Evolutionary conservation across 2,329 filamentous ascomycete genomes (phyloP).

Genomic region (Akanthomyces dipterigenus): DNA sequence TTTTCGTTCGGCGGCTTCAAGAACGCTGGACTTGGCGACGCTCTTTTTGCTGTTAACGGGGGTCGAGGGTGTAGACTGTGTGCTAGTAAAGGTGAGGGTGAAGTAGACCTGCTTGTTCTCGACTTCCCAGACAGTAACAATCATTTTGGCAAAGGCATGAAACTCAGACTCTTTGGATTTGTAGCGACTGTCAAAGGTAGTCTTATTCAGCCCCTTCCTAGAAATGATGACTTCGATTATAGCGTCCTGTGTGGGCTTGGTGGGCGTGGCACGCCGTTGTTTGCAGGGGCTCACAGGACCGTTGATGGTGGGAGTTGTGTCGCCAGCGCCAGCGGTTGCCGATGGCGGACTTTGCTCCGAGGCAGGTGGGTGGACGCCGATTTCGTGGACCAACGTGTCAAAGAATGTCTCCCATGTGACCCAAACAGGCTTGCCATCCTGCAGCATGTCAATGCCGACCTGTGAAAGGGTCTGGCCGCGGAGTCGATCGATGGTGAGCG

Average conservation of each 20-base stretch:
- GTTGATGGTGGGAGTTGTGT: conserved; percentile 31
- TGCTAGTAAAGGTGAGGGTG: conserved; percentile 67
- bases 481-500: conserved; percentile 50
- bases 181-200: conserved; percentile 28
- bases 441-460: conserved; percentile 66
- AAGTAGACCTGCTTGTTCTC: conserved; percentile 62
- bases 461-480: conserved; percentile 61
- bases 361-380: conserved; percentile 25
- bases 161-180: conserved; percentile 31
- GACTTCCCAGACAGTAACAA: conserved; percentile 67
- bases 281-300: conserved; percentile 26
- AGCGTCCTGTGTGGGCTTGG: conserved; percentile 46
- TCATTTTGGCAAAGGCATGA: conserved; percentile 62
- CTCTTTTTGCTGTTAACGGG: conserved; percentile 29
- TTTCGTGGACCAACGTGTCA: conserved; percentile 43
- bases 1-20: conserved; percentile 41
- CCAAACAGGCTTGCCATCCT: conserved; percentile 57
- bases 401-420: conserved; percentile 54
- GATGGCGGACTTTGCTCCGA: conserved; percentile 17
- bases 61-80: conserved; percentile 33
- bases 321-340: conserved; percentile 19
- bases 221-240: conserved; percentile 63
- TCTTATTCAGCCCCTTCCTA: conserved; percentile 36
- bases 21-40: conserved; percentile 30
- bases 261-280: conserved; percentile 17